phyloP scores from a whole-genome alignment of 2,329 filamentous ascomycete species.

The Colletotrichum liriopes region DNA sequence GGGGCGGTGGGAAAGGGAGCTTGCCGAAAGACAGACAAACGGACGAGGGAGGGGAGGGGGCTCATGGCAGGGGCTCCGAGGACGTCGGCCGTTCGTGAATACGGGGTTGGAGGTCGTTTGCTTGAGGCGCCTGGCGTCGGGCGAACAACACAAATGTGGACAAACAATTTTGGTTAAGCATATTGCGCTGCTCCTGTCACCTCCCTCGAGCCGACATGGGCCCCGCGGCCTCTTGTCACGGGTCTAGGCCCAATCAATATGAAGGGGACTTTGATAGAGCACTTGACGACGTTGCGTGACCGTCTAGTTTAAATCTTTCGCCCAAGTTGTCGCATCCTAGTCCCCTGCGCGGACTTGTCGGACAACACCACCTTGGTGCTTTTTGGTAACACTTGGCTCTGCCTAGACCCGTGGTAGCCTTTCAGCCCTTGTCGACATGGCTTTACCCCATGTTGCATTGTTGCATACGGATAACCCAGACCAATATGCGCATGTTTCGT shows the following conservation, averaged over 20 bases:
- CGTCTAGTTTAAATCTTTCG: slow-evolving; percentile 27
- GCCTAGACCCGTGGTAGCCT: slow-evolving; percentile 25
- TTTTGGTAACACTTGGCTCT: slow-evolving; percentile 11
- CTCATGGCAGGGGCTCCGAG: neutral
- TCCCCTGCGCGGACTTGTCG: slow-evolving; percentile 15
- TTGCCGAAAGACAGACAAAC: slow-evolving; percentile 59
- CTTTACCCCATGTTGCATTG: slow-evolving; percentile 8
- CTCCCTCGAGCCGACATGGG: neutral
- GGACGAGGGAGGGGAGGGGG: slow-evolving; percentile 8
- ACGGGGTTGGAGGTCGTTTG: slow-evolving; percentile 25
- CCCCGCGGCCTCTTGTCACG: neutral
- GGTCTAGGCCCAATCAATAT: slow-evolving; percentile 32
- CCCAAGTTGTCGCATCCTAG: slow-evolving; percentile 22
- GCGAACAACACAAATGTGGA: slow-evolving; percentile 30
- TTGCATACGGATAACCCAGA: neutral
- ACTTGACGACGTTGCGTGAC: slow-evolving; percentile 41
- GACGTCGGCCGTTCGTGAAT: slow-evolving; percentile 14
- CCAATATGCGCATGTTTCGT: slow-evolving; percentile 16
- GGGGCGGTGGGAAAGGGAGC: slow-evolving; percentile 50
- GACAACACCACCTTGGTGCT: slow-evolving; percentile 4
- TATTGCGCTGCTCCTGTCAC: slow-evolving; percentile 35
- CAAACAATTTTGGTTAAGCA: slow-evolving; percentile 33
- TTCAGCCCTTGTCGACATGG: slow-evolving; percentile 26
- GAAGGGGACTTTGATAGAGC: slow-evolving; percentile 21
- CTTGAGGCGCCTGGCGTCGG: slow-evolving; percentile 21